Base-by-base conservation (phyloP, 2,329 filamentous ascomycete species). In the Aspergillus terreus region DNA sequence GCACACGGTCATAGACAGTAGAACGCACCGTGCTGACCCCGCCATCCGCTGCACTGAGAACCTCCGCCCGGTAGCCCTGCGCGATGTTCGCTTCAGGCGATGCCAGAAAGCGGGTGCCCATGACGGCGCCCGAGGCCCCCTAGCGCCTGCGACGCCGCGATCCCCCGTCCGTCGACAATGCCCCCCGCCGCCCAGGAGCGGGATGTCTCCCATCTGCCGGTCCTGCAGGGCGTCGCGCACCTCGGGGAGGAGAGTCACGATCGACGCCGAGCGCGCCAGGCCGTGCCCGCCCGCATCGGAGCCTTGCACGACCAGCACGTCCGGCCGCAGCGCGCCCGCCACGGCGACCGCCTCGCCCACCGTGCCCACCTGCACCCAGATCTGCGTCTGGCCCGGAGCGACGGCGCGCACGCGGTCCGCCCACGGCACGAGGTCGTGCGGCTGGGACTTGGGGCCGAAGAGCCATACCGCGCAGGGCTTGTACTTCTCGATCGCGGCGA, bases 41-140 rank as follows among this genome's bases (percentile, higher is more conserved):
- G 0, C 81, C 81, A 62, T 83, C 81, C 1, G 54, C 67, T 1
- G 75, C 76, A 5, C 71, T 61, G 1, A 83, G 49, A 0, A 82
- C 68, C 49, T 78, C 78, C 3, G 72, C 55, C 56, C 71, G 71
- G 56, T 83, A 83, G 0, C 79, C 80, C 35, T 66, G 65, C 1
- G 76, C 62, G 23, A 83, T 73, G 27, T 67, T 70, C 2, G 77
- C 75, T 61, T 83, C 79, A 0, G 62, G 58, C 3, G 70, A 64
- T 1, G 82, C 82, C 0, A 88, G 75, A 51, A 86, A 84, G 6
- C 83, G 75, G 0, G 85, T 88, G 0, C 86, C 86, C 73, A 88
- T 76, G 0, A 76, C 81, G 0, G 78, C 75, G 0, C 81, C 85
- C 0, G 70, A 64, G 1, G 81, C 79, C 0, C 82, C 81, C 0